Evolutionary conservation across 441 rosid genomes (phyloP).

Genomic region (Gossypium lobatum): DNA sequence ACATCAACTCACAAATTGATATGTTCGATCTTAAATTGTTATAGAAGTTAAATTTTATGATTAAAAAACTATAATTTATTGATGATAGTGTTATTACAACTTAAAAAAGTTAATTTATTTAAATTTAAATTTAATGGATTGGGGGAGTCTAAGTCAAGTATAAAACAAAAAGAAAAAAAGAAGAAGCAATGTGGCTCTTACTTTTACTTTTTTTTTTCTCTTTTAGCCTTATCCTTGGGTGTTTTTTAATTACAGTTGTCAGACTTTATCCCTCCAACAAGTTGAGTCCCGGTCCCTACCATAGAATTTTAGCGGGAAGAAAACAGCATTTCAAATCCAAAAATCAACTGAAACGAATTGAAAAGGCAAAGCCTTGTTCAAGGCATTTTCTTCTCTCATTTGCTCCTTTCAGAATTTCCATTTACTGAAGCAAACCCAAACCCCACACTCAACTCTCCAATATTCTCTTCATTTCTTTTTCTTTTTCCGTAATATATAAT

Average conservation of each 20-base stretch:
- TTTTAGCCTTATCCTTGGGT: no score
- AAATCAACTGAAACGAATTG: not conserved
- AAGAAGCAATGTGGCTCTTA: no score
- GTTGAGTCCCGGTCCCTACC: not conserved
- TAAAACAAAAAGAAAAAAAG: no score
- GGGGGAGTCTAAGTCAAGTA: no score
- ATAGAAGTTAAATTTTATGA: no score
- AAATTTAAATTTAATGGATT: no score
- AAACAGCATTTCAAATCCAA: not conserved
- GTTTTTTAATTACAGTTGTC: not conserved
- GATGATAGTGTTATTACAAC: no score
- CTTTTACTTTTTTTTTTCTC: no score
- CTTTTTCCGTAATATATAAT: not conserved
- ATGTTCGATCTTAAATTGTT: no score
- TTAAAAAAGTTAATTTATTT: no score
- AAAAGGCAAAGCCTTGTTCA: conserved; percentile 8
- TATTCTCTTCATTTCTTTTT: not conserved
- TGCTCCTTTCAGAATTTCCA: conserved; percentile 6
- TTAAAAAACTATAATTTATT: no score
- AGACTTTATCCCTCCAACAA: not conserved
- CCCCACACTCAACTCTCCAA: not conserved
- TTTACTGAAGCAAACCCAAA: not conserved
- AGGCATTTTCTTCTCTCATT: conserved; percentile 12
- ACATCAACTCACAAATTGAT: no score
- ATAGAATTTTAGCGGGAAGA: conserved; percentile 1